phyloP scores from a whole-genome alignment of 2,329 filamentous ascomycete genomes.

The Cladosporium austrohemisphaericum region DNA sequence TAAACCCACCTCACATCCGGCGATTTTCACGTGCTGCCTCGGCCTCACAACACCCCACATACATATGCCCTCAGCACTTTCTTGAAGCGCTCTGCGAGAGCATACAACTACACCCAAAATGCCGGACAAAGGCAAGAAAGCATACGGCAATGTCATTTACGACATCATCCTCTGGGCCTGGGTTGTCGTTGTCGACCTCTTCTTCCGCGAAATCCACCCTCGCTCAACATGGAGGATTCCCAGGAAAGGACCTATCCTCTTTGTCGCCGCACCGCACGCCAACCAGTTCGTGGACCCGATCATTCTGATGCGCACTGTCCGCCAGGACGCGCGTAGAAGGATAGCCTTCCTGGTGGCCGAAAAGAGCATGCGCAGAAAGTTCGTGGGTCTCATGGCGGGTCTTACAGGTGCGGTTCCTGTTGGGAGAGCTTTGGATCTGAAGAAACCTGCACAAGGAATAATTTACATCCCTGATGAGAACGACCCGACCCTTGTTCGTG shows the following conservation, averaged over 20 bases:
- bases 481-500: slow-evolving; percentile 75
- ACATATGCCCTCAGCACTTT: neutral
- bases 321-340: slow-evolving; percentile 79
- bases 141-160: slow-evolving; percentile 46
- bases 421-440: slow-evolving; percentile 81
- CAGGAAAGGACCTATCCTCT: slow-evolving; percentile 80
- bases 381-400: slow-evolving; percentile 82
- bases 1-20: neutral
- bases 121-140: slow-evolving; percentile 21
- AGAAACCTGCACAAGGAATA: slow-evolving; percentile 72
- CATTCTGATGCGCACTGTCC: slow-evolving; percentile 85
- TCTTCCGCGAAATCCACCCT: slow-evolving; percentile 97
- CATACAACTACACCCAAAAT: slow-evolving; percentile 3
- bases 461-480: slow-evolving; percentile 86
- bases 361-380: slow-evolving; percentile 85
- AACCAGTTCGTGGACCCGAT: slow-evolving; percentile 98
- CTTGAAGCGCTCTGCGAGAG: slow-evolving; percentile 2
- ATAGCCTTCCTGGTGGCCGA: slow-evolving; percentile 92
- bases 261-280: slow-evolving; percentile 93
- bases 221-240: slow-evolving; percentile 94
- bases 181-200: slow-evolving; percentile 84
- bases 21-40: too few species aligned
- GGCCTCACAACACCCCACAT: too few species aligned
- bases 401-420: slow-evolving; percentile 90
- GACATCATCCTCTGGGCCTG: slow-evolving; percentile 74